These are phyloP conservation scores for Pholiota conissans DNA, from an alignment of 768 basidiomycete genomes.

Conservation along the genomic window DNA sequence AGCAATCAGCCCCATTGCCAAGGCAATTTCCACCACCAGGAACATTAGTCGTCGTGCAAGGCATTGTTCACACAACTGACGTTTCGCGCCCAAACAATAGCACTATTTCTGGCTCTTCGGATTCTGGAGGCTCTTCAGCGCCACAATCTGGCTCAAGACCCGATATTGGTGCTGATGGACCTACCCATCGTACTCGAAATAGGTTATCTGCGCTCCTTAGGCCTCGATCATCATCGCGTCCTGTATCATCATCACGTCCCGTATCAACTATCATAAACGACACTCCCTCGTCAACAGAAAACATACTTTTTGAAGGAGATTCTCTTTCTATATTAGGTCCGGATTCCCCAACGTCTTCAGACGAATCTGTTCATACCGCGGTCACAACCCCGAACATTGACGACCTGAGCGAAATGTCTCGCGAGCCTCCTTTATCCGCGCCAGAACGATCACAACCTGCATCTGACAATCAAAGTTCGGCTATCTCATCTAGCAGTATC, in stretches of 20 bases:
- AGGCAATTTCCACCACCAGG: slow-evolving; percentile 71
- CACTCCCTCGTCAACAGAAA: slow-evolving; percentile 5
- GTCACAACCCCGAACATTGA: slow-evolving; percentile 1
- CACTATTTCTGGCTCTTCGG: neutral
- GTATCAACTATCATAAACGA: slow-evolving; percentile 10
- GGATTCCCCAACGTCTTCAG: slow-evolving; percentile 6
- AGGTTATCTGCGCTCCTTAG: slow-evolving; percentile 26
- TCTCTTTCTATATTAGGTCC: neutral
- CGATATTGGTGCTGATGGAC: slow-evolving; percentile 10
- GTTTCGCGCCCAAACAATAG: slow-evolving; percentile 36
- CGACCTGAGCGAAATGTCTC: slow-evolving; percentile 7
- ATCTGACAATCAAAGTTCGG: slow-evolving; percentile 22
- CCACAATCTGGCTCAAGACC: slow-evolving; percentile 24
- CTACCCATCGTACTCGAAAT: slow-evolving; percentile 26
- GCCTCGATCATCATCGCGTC: slow-evolving; percentile 18
- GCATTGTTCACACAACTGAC: slow-evolving; percentile 79
- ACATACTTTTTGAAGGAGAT: slow-evolving; percentile 16
- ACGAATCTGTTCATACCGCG: slow-evolving; percentile 1
- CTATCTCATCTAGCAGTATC: slow-evolving; percentile 71
- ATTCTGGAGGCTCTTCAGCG: neutral
- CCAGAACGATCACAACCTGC: neutral
- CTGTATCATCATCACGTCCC: slow-evolving; percentile 15
- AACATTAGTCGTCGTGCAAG: slow-evolving; percentile 81
- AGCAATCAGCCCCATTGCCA: slow-evolving; percentile 21
- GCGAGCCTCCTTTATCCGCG: neutral